phyloP scores from a whole-genome alignment of 768 basidiomycete genomes.

The Hericium rajendrae region DNA sequence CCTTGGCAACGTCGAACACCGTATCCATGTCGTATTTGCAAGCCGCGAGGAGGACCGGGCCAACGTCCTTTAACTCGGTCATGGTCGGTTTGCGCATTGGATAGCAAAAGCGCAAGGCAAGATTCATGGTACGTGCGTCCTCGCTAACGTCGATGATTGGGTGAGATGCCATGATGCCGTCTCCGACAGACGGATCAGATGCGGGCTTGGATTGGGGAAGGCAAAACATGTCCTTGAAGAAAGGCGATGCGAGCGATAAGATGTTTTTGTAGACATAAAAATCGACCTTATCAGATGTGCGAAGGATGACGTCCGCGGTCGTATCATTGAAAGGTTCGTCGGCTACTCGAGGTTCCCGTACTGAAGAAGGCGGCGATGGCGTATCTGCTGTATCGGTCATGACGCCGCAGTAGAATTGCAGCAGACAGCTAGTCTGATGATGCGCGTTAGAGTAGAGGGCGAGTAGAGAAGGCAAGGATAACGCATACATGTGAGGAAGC shows the following conservation, averaged over 20 bases:
- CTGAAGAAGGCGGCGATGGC: too few relatives aligned
- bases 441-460: not conserved
- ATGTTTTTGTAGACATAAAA: slow-evolving; percentile 23
- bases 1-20: not conserved
- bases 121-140: slow-evolving; percentile 2
- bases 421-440: not conserved
- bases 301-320: not conserved
- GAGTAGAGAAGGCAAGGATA: not conserved
- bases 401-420: not conserved
- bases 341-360: not conserved
- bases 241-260: slow-evolving; percentile 16
- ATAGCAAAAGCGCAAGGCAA: slow-evolving; percentile 7
- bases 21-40: slow-evolving; percentile 7
- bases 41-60: slow-evolving; percentile 1
- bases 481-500: not conserved
- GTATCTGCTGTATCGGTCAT: not conserved
- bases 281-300: not conserved
- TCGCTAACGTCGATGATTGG: not conserved
- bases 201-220: slow-evolving; percentile 17
- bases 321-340: not conserved
- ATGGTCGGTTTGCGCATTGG: not conserved
- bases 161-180: too few relatives aligned
- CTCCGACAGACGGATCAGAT: not conserved
- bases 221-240: slow-evolving; percentile 18
- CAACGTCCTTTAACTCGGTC: not conserved